Evolutionary conservation across 2,329 filamentous ascomycete species (phyloP).

Genomic region (Penicillium carneum): DNA sequence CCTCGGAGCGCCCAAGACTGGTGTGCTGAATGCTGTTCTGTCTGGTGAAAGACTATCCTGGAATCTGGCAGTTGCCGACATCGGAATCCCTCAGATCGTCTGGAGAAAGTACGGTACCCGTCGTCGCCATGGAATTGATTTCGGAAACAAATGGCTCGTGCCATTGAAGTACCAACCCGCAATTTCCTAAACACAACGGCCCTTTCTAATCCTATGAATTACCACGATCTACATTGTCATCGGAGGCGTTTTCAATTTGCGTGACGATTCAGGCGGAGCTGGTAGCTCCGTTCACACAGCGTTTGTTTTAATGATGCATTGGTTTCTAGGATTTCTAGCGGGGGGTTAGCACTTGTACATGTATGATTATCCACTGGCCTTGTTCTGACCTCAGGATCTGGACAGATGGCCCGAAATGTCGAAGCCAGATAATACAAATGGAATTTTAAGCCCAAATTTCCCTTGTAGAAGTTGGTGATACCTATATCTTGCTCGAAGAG

Average conservation of each 20-base stretch:
- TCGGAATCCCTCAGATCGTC: conserved; percentile 80
- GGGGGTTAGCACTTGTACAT: conserved; percentile 14
- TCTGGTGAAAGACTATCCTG: conserved; percentile 66
- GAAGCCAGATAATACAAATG: background rate
- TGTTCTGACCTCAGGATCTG: background rate
- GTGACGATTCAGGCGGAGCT: conserved; percentile 9
- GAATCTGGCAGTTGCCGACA: conserved; percentile 84
- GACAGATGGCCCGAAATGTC: background rate
- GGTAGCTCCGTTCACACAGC: conserved; percentile 18
- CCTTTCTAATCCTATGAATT: conserved; percentile 15
- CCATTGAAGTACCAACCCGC: conserved; percentile 63
- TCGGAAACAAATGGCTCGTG: conserved; percentile 85
- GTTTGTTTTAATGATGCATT: conserved; percentile 19
- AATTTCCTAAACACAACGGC: conserved; percentile 32
- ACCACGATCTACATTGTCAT: conserved; percentile 20
- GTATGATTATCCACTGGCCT: conserved; percentile 17
- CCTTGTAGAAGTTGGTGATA: background rate
- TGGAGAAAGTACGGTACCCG: conserved; percentile 86
- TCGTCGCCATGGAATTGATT: conserved; percentile 83
- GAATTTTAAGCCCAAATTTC: background rate
- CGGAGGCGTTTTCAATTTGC: conserved; percentile 25
- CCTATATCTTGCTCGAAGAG: too few species aligned
- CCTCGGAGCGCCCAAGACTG: conserved; percentile 85
- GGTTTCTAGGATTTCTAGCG: conserved; percentile 7
- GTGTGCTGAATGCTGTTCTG: conserved; percentile 78